Conservation (phyloP, 169 alveolate species). For the Cryptosporidium canis region DNA sequence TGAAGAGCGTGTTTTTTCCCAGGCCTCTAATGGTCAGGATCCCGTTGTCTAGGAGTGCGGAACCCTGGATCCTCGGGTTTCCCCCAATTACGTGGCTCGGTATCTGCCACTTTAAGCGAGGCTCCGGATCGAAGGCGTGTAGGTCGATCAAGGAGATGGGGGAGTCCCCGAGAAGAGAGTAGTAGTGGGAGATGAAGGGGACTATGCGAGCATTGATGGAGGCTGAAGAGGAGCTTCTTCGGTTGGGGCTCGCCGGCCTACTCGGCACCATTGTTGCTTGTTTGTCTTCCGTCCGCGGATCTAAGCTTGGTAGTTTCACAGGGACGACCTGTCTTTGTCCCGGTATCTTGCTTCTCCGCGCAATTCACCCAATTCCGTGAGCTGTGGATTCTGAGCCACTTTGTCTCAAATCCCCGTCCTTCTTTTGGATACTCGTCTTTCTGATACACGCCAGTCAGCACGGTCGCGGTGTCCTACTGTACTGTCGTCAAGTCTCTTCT, state of each 20-base stretch:
- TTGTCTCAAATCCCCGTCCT: neutral
- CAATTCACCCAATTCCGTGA: neutral
- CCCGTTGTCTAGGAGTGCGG: conserved; percentile 28
- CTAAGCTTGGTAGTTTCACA: neutral
- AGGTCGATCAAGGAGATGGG: conserved; percentile 35
- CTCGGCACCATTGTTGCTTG: conserved; percentile 30
- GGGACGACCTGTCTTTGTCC: neutral
- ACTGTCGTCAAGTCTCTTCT: too few relatives aligned
- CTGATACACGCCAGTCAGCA: too few relatives aligned
- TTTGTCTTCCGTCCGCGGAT: too few relatives aligned
- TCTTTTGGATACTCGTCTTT: too few relatives aligned
- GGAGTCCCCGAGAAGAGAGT: conserved; percentile 60
- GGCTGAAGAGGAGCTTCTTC: conserved; percentile 11
- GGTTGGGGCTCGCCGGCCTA: conserved; percentile 11
- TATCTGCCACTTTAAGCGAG: conserved; percentile 36
- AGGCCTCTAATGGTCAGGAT: conserved; percentile 2
- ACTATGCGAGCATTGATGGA: conserved; percentile 43
- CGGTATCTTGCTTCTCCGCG: neutral
- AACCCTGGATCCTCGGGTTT: conserved; percentile 39
- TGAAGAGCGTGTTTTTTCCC: neutral
- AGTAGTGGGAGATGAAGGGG: conserved; percentile 52
- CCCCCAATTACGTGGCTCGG: conserved; percentile 32
- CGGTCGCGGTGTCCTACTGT: too few relatives aligned
- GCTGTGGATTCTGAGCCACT: neutral
- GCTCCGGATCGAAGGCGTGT: neutral